Evolutionary conservation across 768 basidiomycete genomes (phyloP).

Genomic region (Naganishia vishniacii): DNA sequence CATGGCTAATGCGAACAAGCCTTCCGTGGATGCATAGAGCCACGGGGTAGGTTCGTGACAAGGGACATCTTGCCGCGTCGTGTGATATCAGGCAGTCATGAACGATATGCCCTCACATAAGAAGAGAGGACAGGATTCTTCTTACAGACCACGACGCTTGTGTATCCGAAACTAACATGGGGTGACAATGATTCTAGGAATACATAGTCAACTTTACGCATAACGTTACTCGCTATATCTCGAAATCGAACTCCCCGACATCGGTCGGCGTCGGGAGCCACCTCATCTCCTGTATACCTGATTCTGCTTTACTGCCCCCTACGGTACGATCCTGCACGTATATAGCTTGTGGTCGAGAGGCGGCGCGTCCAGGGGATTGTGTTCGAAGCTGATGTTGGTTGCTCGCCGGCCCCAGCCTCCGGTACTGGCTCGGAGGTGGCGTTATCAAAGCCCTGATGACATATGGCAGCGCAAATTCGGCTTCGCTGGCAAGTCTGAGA

Average conservation of each 20-base stretch:
- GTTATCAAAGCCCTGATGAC: constrained; percentile 16
- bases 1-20: no score
- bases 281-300: neutral
- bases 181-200: no score
- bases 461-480: constrained; percentile 22
- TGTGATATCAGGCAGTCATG: no score
- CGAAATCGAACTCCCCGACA: constrained; percentile 4
- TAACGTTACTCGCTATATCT: neutral
- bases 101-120: no score
- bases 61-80: no score
- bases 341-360: neutral
- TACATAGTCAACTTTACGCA: no score
- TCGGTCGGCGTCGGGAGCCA: constrained; percentile 10
- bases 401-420: neutral
- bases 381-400: neutral
- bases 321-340: neutral
- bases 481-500: constrained; percentile 48
- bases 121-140: no score
- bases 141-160: no score
- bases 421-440: constrained; percentile 19
- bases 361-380: neutral
- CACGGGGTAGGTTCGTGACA: no score
- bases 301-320: neutral
- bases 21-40: no score
- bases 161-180: no score